Evolutionary conservation across 2,329 filamentous ascomycete genomes (phyloP), one percentile per base, ranked within the genome.

Genomic region (Colletotrichum echinochloae): DNA sequence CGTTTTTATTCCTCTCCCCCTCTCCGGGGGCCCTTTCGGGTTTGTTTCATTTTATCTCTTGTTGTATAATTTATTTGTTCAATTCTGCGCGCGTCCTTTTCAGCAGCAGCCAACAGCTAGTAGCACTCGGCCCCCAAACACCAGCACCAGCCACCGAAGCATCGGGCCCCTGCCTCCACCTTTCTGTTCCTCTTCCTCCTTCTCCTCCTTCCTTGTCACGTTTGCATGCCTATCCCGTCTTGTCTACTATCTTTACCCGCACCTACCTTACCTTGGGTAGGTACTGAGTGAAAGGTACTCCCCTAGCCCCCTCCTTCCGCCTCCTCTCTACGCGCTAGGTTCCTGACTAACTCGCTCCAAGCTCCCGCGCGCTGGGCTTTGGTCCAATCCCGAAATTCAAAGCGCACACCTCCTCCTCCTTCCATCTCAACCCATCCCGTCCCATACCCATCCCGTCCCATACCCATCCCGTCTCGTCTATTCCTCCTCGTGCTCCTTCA

Each of bases 261-360:
- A 56, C 54, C 44, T 46, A 44, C 41, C 41, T 41, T 41, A 41
- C 39, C 37, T 41, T 18, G 20, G 16, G 5, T 16, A 39, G 37
- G 5, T 16, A 39, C 14, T 16, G 16, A 39, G 14, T 37, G 20
- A 37, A n/a, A n/a, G 52, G 52, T 56, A 56, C 54, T 26, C 18
- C 57, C 64, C 52, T 67, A 54, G 64, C 60, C 44, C 35, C 28
- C 26, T 57, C 57, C 35, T 48, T 62, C 65, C 51, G 46, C 26
- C 49, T 51, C 48, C 20, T 52, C 64, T 70, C 46, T 63, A 52
- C 64, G 48, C 57, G 64, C 68, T 71, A 71, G 64, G 68, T 71
- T 67, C 68, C 68, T 71, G 68, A 71, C 68, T 71, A 71, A 67
- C 68, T 61, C 23, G 55, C 57, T 46, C 64, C 51, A 68, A 71